These are phyloP conservation scores for Penicillium sp. DNA, from an alignment of 2,329 filamentous ascomycete species.

Conservation along the genomic window DNA sequence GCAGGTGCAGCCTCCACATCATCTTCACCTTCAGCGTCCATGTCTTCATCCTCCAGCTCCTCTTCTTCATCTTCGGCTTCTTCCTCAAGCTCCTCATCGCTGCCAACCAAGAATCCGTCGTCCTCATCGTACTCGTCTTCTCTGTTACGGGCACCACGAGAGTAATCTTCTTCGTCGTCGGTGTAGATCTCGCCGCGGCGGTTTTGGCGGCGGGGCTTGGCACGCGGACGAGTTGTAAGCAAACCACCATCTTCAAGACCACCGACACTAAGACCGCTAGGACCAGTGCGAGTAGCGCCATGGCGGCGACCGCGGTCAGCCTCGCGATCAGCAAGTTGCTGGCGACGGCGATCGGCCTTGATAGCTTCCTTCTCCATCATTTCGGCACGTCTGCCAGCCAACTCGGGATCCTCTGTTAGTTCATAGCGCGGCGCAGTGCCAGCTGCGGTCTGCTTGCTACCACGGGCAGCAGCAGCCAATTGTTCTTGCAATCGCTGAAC, in stretches of 20 bases:
- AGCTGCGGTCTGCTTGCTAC: constrained; percentile 51
- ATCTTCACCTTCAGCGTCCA: constrained; percentile 48
- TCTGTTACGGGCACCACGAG: constrained; percentile 52
- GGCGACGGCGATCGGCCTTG: constrained; percentile 54
- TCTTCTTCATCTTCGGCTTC: constrained; percentile 48
- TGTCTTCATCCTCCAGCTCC: constrained; percentile 44
- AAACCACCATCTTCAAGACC: constrained; percentile 59
- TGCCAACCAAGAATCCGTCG: constrained; percentile 69
- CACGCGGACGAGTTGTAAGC: constrained; percentile 43
- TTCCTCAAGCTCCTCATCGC: constrained; percentile 51
- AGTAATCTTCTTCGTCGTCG: constrained; percentile 51
- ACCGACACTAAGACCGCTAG: constrained; percentile 54
- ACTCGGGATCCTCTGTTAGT: constrained; percentile 63
- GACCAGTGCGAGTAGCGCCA: constrained; percentile 47
- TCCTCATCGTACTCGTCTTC: constrained; percentile 82
- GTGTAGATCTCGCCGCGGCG: constrained; percentile 51
- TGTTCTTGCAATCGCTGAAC: constrained; percentile 62
- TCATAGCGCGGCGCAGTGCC: constrained; percentile 58
- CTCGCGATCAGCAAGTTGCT: constrained; percentile 57
- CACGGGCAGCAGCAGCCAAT: constrained; percentile 57
- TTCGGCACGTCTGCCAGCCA: constrained; percentile 60
- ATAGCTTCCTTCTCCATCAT: constrained; percentile 59
- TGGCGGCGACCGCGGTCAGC: constrained; percentile 53
- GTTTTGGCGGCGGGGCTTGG: constrained; percentile 42
- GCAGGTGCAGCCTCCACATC: constrained; percentile 35